Evolutionary conservation across 495 filamentous ascomycete genomes (phyloP).

Genomic region (Penicillium fimorum): DNA sequence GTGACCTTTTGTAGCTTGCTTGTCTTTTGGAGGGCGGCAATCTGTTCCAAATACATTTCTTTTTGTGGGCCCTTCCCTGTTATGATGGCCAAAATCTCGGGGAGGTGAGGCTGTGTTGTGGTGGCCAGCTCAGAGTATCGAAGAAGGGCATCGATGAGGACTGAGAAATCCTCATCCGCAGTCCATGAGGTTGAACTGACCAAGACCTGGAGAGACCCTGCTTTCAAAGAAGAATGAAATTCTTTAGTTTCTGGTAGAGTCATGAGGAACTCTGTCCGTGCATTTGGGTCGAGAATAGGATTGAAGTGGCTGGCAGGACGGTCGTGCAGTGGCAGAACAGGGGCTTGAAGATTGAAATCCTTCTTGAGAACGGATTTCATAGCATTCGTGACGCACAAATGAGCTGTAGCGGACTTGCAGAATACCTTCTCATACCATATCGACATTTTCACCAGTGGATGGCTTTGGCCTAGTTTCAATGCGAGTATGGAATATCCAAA

Average conservation of each 20-base stretch:
- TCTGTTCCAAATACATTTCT: constrained; percentile 64
- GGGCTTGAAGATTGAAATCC: constrained; percentile 59
- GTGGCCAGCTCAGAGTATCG: constrained; percentile 59
- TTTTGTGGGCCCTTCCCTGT: constrained; percentile 91
- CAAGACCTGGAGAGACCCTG: constrained; percentile 60
- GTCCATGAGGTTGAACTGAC: constrained; percentile 97
- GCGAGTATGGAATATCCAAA: constrained; percentile 95
- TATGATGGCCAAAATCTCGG: constrained; percentile 77
- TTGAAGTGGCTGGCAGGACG: constrained; percentile 79
- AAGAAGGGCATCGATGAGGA: constrained; percentile 82
- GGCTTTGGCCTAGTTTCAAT: constrained; percentile 56
- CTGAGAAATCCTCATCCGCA: constrained; percentile 88
- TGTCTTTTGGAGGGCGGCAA: constrained; percentile 55
- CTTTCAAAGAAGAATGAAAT: constrained; percentile 54
- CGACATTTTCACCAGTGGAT: constrained; percentile 75
- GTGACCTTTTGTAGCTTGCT: constrained; percentile 64
- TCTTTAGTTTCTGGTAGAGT: constrained; percentile 56
- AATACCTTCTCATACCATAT: constrained; percentile 73
- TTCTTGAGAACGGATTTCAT: constrained; percentile 73
- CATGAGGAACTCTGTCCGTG: constrained; percentile 58
- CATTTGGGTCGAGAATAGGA: constrained; percentile 52
- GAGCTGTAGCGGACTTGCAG: constrained; percentile 63
- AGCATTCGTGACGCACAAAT: constrained; percentile 84
- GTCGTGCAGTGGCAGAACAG: constrained; percentile 79
- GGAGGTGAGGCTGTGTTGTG: constrained; percentile 41